Evolutionary conservation across 805 yeast genomes (phyloP), one percentile per base, ranked within the genome.

Genomic region (Blastobotrys parvus): DNA sequence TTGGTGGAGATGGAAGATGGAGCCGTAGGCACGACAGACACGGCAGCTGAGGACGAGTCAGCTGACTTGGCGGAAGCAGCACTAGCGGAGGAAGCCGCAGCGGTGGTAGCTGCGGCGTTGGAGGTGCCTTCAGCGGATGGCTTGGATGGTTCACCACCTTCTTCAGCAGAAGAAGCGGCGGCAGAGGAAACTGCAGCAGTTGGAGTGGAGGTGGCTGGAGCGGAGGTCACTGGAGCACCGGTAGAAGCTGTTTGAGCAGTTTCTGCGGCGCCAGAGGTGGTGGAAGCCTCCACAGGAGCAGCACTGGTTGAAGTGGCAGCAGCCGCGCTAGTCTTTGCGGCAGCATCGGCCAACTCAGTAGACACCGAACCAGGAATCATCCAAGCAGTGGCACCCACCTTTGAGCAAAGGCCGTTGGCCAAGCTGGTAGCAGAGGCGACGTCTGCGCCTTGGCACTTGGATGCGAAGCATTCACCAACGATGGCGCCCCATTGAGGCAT

Each of bases 401-500:
- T 49, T 31, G 60, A 49, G 49, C 75, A 71, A 40, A 71, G 49
- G 2, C 72, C 66, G 27, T 53, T 52, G n/a, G 74, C 75, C 41
- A 68, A 60, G 11, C 56, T 45, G n/a, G 72, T 65, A 23, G 72
- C 72, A 17, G 45, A 41, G 19, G 44, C 60, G 30, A 71, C 64
- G 38, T 63, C 72, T 1, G 46, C 27, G 16, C 68, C 73, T 3
- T 47, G 22, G 52, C 75, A 70, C 21, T 54, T 48, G 16, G 54
- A 44, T 23, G 70, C 72, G 43, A 70, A 52, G 53, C 75, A 70
- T 31, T 61, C 60, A 19, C 64, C 75, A 8, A 70, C 74, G 42
- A 51, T 44, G 4, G 71, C 71, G 30, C 66, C 60, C 69, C 70
- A 70, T 47, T 63, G 68, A 13, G 72, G 69, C 71, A 70, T 68